Conservation (phyloP, 1,284 basidiomycete genomes). For the Boletus austroedulis region DNA sequence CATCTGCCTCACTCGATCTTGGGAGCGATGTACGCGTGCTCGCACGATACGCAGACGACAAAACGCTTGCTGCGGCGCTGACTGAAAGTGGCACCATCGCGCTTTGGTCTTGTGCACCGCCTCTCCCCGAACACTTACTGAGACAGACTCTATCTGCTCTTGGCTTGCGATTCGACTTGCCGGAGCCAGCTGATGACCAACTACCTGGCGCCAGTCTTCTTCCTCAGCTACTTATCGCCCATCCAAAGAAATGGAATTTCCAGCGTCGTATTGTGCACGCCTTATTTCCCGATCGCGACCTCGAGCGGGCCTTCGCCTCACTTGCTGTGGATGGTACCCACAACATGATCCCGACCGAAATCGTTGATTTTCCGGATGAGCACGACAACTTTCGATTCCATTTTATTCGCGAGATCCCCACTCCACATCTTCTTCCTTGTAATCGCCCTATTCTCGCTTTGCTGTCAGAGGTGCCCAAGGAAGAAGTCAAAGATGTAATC, state of each 20-base stretch:
- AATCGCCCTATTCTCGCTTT: conserved; percentile 26
- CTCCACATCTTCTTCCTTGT: conserved; percentile 6
- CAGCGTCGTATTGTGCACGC: conserved; percentile 14
- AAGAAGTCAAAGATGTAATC: conserved; percentile 50
- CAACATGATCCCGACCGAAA: conserved; percentile 1
- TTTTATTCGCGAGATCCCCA: conserved; percentile 37
- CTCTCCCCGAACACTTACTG: conserved; percentile 25
- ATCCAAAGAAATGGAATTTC: conserved; percentile 24
- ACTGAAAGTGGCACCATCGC: conserved; percentile 27
- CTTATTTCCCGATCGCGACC: conserved; percentile 25
- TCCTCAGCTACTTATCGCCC: conserved; percentile 31
- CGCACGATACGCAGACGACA: conserved; percentile 20
- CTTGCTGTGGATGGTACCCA: conserved; percentile 44
- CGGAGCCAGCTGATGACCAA: not conserved
- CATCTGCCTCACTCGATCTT: conserved; percentile 19
- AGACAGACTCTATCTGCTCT: conserved; percentile 25
- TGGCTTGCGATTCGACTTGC: conserved; percentile 18
- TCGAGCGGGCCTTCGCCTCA: conserved; percentile 45
- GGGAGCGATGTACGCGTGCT: conserved; percentile 13
- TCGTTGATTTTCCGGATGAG: conserved; percentile 41
- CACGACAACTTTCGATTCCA: conserved; percentile 69
- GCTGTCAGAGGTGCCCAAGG: conserved; percentile 22
- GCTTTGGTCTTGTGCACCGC: conserved; percentile 32
- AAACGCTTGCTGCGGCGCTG: conserved; percentile 25
- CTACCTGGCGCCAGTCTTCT: conserved; percentile 11